Percentiles rank a stretch among this genome's conserved stretches.
Conservation (phyloP, 768 basidiomycete genomes). For the Podaxis mareebaensis region DNA sequence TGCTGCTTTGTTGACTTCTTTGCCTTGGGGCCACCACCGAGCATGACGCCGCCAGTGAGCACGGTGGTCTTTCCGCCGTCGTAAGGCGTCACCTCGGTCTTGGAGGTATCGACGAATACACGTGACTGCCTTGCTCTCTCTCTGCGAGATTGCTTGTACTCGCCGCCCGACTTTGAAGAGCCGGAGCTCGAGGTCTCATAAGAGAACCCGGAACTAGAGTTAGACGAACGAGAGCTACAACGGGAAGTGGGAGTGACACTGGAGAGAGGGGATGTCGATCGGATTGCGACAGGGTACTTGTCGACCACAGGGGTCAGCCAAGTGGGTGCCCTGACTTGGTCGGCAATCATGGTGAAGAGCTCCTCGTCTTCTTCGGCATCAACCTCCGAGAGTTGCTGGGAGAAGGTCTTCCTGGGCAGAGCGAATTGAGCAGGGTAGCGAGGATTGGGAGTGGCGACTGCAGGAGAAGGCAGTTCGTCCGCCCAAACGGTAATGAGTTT, state of each 20-base stretch:
- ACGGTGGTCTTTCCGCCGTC: conserved; percentile 89
- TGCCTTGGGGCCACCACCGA: conserved; percentile 51
- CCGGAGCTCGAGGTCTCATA: conserved; percentile 51
- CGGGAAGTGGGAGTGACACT: conserved; percentile 64
- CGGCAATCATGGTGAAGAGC: conserved; percentile 72
- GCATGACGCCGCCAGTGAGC: conserved; percentile 87
- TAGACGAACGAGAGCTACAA: conserved; percentile 70
- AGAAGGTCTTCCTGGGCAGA: conserved; percentile 55
- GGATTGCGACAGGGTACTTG: conserved; percentile 53
- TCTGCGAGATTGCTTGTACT: conserved; percentile 60
- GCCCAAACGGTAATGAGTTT: conserved; percentile 70
- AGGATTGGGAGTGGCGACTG: conserved; percentile 25
- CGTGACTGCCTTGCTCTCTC: conserved; percentile 68
- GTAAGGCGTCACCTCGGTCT: conserved; percentile 81
- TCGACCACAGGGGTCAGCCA: conserved; percentile 68
- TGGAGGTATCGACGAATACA: conserved; percentile 73
- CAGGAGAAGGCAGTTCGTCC: conserved; percentile 43
- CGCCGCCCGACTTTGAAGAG: conserved; percentile 38
- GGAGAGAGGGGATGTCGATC: conserved; percentile 61
- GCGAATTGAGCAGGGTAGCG: conserved; percentile 23
- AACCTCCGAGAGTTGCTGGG: conserved; percentile 73
- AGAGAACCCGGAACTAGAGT: conserved; percentile 66
- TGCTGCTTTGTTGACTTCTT: conserved; percentile 22
- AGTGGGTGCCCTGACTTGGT: conserved; percentile 66
- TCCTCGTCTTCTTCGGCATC: conserved; percentile 72